phyloP scores from a whole-genome alignment of 805 yeast species.

The Pichia membranifaciens region DNA sequence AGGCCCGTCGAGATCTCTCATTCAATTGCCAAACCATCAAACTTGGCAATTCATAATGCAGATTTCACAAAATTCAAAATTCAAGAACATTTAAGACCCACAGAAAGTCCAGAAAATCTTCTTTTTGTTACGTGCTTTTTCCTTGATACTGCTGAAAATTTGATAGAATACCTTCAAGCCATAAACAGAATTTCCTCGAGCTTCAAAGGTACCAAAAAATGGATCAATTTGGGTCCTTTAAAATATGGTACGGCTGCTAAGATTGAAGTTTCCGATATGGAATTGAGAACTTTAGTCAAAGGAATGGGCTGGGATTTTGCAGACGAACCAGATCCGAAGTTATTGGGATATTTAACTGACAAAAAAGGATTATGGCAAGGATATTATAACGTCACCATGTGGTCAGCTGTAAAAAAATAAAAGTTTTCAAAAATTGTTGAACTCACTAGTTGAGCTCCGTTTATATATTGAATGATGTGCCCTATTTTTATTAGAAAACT shows the following conservation, averaged over 20 bases:
- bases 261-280: conserved; percentile 70
- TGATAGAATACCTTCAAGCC: conserved; percentile 66
- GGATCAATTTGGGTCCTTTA: conserved; percentile 92
- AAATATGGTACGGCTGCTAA: conserved; percentile 84
- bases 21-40: conserved; percentile 36
- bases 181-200: conserved; percentile 40
- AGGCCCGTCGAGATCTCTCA: conserved; percentile 35
- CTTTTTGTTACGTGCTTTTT: conserved; percentile 69
- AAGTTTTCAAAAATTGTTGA: no score
- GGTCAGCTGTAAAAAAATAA: conserved; percentile 34
- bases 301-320: conserved; percentile 59
- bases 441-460: no score
- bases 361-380: conserved; percentile 69
- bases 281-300: conserved; percentile 47
- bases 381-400: conserved; percentile 59
- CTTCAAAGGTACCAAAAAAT: conserved; percentile 39
- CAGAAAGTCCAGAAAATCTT: conserved; percentile 35
- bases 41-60: conserved; percentile 44
- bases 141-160: conserved; percentile 87
- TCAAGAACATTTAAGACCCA: conserved; percentile 15
- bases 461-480: no score
- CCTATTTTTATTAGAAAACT: no score
- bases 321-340: conserved; percentile 30
- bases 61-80: conserved; percentile 57
- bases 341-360: conserved; percentile 65